Evolutionary conservation across 202 grass and related monocot species (phyloP), one percentile per base, ranked within the genome.

Genomic region (Eragrostis tef): DNA sequence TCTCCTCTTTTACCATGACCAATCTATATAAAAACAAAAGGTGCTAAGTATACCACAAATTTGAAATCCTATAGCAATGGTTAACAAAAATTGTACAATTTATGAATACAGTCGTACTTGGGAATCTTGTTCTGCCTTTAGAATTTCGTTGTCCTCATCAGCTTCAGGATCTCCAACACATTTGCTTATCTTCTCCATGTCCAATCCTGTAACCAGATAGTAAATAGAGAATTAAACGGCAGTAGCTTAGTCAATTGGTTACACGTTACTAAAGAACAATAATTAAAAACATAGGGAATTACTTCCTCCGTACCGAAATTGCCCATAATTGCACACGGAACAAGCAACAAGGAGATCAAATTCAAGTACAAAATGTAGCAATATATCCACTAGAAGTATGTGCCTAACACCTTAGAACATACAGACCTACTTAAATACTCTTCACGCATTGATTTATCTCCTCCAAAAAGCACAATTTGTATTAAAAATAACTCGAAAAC

Each of bases 91-190:
- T 13, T 29, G n/a, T 36, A 84, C 29, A 31, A 65, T 60, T 68
- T 66, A 75, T 34, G 29, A 77, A 71, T 24, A 51, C 9, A 73
- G 39, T 63, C 66, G 0, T 85, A 97, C 94, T 87, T 97, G 94
- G 11, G 87, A 60, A 85, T 90, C 91, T 89, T 97, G 94, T 91
- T 97, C 94, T 59, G 84, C 89, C 84, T 97, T 97, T 53, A 97
- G 89, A 75, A 91, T 52, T 56, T 87, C 79, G 58, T 97, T 97
- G 70, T 91, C 89, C 36, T 83, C 63, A 80, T 97, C 51, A 0
- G 87, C 94, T 76, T 94, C 89, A 79, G 87, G 71, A 80, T 97
- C 85, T 61, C 94, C 91, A 88, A 97, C 81, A 86, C 94, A 97
- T 70, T 97, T 81, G 2, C 75, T 82, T 83, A 97, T 84, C 81